Conservation (phyloP, 148 eudicot species). For the Vaccinium myrtillus region DNA sequence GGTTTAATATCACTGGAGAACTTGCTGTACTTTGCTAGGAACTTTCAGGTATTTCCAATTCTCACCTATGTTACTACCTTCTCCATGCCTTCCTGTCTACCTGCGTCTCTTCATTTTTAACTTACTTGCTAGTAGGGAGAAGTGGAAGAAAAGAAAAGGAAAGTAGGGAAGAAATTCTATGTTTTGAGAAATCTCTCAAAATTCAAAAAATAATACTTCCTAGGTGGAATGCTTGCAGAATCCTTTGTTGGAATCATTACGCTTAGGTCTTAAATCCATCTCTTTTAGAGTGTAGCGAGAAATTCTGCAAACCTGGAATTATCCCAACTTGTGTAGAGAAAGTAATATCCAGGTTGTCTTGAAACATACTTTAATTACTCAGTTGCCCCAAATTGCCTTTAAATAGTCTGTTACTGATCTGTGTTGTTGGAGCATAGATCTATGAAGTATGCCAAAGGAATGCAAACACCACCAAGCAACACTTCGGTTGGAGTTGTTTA, state of each 20-base stretch:
- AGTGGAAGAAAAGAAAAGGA: not conserved
- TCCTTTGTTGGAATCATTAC: too few species aligned
- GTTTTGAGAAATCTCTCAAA: not conserved
- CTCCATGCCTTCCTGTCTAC: not conserved
- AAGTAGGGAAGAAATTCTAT: not conserved
- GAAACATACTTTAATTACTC: too few species aligned
- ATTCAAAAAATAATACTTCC: not conserved
- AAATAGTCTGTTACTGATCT: not conserved
- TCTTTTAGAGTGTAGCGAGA: not conserved
- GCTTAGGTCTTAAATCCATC: too few species aligned
- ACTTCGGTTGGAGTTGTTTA: too few species aligned
- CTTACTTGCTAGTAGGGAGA: not conserved
- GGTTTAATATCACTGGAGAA: constrained; percentile 95
- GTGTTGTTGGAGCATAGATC: not conserved
- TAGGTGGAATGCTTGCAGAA: too few species aligned
- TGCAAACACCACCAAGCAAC: not conserved
- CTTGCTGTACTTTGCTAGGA: constrained; percentile 76
- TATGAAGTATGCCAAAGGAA: not conserved
- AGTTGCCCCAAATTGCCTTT: not conserved
- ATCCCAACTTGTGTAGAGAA: not conserved
- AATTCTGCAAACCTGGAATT: not conserved
- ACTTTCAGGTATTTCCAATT: constrained; percentile 60
- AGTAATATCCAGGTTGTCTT: not conserved
- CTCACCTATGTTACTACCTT: not conserved
- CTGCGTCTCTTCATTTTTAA: not conserved